A percentile compares a stretch with the other conserved stretches of the same genome.
phyloP scores from a whole-genome alignment of 768 basidiomycete genomes.

The Paxillus rubicundulus region DNA sequence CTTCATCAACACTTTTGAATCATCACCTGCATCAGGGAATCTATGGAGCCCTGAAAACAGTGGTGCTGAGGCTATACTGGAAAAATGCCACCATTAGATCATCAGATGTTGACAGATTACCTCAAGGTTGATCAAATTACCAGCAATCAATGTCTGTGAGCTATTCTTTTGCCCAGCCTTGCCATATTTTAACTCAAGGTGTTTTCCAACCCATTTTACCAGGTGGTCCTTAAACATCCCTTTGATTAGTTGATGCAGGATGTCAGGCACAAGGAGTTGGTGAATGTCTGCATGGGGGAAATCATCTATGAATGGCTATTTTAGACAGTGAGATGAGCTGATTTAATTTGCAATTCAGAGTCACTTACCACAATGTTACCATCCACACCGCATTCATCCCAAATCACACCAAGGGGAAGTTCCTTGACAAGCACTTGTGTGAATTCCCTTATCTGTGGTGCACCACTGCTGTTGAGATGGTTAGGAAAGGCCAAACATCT shows the following conservation, averaged over 20 bases:
- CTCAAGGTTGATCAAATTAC: slow-evolving; percentile 8
- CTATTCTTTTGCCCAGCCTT: slow-evolving; percentile 9
- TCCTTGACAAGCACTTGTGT: neutral
- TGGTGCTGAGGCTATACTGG: slow-evolving; percentile 20
- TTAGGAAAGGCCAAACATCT: neutral
- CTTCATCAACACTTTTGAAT: neutral
- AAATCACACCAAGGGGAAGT: neutral
- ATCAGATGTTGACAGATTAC: neutral
- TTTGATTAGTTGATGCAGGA: slow-evolving; percentile 10
- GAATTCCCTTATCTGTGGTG: neutral
- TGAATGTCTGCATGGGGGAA: slow-evolving; percentile 34
- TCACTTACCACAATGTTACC: neutral
- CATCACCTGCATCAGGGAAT: slow-evolving; percentile 8
- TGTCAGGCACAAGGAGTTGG: slow-evolving; percentile 25
- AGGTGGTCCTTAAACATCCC: slow-evolving; percentile 13
- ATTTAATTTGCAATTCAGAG: neutral
- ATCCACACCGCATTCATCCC: neutral
- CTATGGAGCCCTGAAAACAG: slow-evolving; percentile 12
- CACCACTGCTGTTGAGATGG: neutral
- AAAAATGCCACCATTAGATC: neutral
- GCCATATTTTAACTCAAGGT: slow-evolving; percentile 15
- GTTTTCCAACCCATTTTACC: slow-evolving; percentile 29
- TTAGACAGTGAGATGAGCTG: too few species aligned
- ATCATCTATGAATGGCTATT: slow-evolving; percentile 29
- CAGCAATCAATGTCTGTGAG: slow-evolving; percentile 31